phyloP scores from a whole-genome alignment of 805 yeast species.

The Scheffersomyces ergatensis region DNA sequence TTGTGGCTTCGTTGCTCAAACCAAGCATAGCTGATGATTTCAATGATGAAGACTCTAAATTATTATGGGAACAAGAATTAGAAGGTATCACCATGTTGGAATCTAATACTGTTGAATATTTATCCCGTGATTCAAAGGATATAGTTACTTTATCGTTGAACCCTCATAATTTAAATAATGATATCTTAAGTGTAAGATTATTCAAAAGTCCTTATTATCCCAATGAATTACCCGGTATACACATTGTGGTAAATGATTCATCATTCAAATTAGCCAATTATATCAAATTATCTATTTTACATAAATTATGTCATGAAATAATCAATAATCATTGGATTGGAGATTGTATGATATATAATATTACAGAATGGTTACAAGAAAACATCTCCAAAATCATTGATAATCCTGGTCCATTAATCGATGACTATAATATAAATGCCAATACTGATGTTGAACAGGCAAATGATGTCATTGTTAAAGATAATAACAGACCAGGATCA shows the following conservation, averaged over 20 bases:
- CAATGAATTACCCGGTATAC: constrained; percentile 64
- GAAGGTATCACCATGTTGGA: constrained; percentile 66
- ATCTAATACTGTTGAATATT: constrained; percentile 8
- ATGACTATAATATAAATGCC: constrained; percentile 3
- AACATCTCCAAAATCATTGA: constrained; percentile 56
- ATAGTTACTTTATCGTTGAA: constrained; percentile 13
- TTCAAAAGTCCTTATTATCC: constrained; percentile 54
- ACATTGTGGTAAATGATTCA: constrained; percentile 36
- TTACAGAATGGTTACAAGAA: constrained; percentile 78
- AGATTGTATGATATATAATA: constrained; percentile 61
- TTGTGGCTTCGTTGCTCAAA: constrained; percentile 11
- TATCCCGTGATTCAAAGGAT: constrained; percentile 32
- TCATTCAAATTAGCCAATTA: constrained; percentile 64
- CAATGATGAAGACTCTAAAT: constrained; percentile 27
- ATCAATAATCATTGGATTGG: constrained; percentile 52
- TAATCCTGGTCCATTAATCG: constrained; percentile 68
- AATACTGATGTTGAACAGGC: neutral
- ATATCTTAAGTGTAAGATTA: constrained; percentile 19
- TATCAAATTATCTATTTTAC: constrained; percentile 57
- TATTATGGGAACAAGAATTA: constrained; percentile 72
- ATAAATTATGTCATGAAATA: constrained; percentile 45
- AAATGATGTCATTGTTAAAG: neutral
- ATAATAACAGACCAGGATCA: constrained; percentile 9
- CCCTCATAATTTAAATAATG: constrained; percentile 9
- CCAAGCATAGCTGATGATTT: constrained; percentile 4